Conservation (phyloP, 2,329 filamentous ascomycete species). For the Fusarium torreyae region DNA sequence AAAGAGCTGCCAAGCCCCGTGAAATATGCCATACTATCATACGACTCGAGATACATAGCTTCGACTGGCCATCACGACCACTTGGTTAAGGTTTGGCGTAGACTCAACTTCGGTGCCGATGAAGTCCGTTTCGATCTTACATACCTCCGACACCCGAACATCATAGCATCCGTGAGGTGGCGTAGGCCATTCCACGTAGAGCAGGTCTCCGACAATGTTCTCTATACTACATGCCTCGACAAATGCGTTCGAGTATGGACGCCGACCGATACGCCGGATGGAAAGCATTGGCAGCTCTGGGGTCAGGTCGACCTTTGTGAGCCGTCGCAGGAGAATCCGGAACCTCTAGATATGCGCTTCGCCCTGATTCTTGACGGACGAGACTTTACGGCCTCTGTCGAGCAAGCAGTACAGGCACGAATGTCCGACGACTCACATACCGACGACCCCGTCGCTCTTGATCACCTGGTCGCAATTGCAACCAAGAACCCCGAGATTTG, state of each 20-base stretch:
- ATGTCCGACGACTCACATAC: slow-evolving; percentile 69
- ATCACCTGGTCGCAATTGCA: slow-evolving; percentile 88
- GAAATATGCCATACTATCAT: slow-evolving; percentile 84
- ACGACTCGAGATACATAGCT: slow-evolving; percentile 89
- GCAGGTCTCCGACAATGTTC: slow-evolving; percentile 85
- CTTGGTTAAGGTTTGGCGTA: slow-evolving; percentile 92
- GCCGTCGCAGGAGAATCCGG: slow-evolving; percentile 70
- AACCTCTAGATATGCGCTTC: slow-evolving; percentile 48
- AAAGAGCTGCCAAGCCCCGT: slow-evolving; percentile 80
- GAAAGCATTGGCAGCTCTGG: slow-evolving; percentile 84
- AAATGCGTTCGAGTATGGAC: slow-evolving; percentile 88
- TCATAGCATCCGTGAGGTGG: slow-evolving; percentile 91
- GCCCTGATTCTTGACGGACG: slow-evolving; percentile 87
- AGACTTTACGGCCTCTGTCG: slow-evolving; percentile 83
- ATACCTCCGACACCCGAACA: slow-evolving; percentile 87
- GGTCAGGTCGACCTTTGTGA: slow-evolving; percentile 82
- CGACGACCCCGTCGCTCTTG: slow-evolving; percentile 77
- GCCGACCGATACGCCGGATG: slow-evolving; percentile 78
- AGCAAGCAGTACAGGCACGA: slow-evolving; percentile 77
- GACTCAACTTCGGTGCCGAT: slow-evolving; percentile 85
- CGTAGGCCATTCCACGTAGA: slow-evolving; percentile 82
- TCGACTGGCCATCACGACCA: slow-evolving; percentile 84
- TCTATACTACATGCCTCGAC: slow-evolving; percentile 92
- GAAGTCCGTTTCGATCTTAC: slow-evolving; percentile 91
- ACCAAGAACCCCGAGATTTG: slow-evolving; percentile 91